phyloP scores from a whole-genome alignment of 2,329 filamentous ascomycete species.

The Dactylellina sp. region DNA sequence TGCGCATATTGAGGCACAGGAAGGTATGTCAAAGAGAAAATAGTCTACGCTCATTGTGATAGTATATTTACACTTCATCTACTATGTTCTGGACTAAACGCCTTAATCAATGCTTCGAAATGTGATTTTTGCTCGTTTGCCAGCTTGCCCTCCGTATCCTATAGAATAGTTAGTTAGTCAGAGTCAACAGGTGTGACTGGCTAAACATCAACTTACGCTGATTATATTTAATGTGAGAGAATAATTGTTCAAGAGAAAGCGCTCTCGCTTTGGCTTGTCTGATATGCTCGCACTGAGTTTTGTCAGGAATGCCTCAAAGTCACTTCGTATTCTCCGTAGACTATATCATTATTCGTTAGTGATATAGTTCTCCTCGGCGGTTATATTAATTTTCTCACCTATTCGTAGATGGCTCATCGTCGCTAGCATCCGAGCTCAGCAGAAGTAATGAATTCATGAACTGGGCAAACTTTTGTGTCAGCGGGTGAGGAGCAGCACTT shows the following conservation, averaged over 20 bases:
- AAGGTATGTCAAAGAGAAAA: not conserved
- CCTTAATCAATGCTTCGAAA: constrained; percentile 75
- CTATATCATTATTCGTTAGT: constrained; percentile 65
- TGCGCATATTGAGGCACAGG: not conserved
- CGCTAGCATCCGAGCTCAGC: constrained; percentile 88
- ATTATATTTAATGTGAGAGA: constrained; percentile 94
- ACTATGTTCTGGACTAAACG: constrained; percentile 63
- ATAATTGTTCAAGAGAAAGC: constrained; percentile 96
- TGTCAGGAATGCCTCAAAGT: constrained; percentile 84
- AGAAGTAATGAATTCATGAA: constrained; percentile 85
- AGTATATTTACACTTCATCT: constrained; percentile 38
- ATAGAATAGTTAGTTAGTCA: constrained; percentile 55
- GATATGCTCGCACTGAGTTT: constrained; percentile 79
- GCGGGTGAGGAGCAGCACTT: constrained; percentile 85
- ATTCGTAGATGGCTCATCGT: constrained; percentile 89
- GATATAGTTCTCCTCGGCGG: not conserved
- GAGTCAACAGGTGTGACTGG: not conserved
- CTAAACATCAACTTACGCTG: constrained; percentile 68
- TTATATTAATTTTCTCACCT: constrained; percentile 16
- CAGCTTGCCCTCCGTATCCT: constrained; percentile 76
- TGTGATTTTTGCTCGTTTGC: constrained; percentile 79
- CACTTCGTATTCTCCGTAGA: constrained; percentile 78
- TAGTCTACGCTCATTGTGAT: not conserved
- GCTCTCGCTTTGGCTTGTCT: constrained; percentile 82
- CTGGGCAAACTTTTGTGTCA: constrained; percentile 96